These are phyloP conservation scores for Uronychia setigera DNA, from an alignment of 73 alveolate species.

Conservation along the genomic window DNA sequence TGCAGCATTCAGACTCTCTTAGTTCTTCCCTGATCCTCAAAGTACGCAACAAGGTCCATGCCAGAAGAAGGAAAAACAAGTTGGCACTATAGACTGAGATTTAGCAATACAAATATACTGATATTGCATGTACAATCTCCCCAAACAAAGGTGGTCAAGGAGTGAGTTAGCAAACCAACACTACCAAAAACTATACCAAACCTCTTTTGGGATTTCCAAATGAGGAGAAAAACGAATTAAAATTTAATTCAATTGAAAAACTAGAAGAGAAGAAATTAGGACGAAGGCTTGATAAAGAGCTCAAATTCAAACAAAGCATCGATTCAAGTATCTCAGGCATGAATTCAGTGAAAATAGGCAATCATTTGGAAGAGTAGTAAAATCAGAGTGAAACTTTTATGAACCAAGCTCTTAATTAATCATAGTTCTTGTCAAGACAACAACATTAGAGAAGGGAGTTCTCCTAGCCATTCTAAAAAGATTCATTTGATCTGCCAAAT, in stretches of 20 bases:
- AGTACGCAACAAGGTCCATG: not conserved
- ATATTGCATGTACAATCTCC: not conserved
- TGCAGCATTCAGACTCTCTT: not conserved
- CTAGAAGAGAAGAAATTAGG: not conserved
- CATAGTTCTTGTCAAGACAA: too few species aligned
- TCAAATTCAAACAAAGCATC: not conserved
- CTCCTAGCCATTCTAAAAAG: too few species aligned
- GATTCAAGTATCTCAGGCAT: too few species aligned
- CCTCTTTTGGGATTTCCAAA: too few species aligned
- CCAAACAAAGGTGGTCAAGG: not conserved
- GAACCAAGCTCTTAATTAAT: too few species aligned
- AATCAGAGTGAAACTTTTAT: too few species aligned
- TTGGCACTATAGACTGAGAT: not conserved
- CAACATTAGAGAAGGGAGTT: too few species aligned
- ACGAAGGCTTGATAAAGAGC: not conserved
- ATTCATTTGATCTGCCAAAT: not conserved
- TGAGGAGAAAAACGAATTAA: too few species aligned
- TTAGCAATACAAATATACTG: not conserved
- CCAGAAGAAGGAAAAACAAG: not conserved
- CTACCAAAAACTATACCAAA: too few species aligned
- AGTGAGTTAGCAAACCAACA: not conserved
- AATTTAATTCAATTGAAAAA: not conserved
- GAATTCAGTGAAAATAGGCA: too few species aligned
- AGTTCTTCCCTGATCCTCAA: not conserved
- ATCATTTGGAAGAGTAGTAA: too few species aligned